These are phyloP conservation scores for Imleria badia DNA, from an alignment of 768 basidiomycete genomes.

Conservation along the genomic window DNA sequence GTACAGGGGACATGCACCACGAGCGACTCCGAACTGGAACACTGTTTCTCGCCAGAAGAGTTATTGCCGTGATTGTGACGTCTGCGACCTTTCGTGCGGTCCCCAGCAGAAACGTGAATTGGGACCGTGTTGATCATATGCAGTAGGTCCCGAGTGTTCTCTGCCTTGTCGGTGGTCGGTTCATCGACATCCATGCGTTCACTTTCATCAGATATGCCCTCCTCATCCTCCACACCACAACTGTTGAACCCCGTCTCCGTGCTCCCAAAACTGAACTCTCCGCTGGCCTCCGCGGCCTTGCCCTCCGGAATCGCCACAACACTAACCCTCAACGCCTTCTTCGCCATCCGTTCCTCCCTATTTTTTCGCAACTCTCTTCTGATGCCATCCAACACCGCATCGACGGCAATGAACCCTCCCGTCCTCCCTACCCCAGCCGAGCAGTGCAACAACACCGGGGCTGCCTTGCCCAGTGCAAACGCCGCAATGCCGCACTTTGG, in stretches of 20 bases:
- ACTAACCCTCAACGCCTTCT: neutral
- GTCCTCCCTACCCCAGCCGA: conserved; percentile 96
- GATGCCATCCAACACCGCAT: conserved; percentile 79
- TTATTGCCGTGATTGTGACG: conserved; percentile 5
- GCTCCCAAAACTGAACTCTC: conserved; percentile 4
- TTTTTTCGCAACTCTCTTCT: conserved; percentile 52
- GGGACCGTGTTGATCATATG: conserved; percentile 24
- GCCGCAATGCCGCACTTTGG: conserved; percentile 53
- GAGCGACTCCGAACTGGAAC: conserved; percentile 23
- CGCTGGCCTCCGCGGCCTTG: conserved; percentile 2
- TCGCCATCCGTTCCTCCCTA: conserved; percentile 21
- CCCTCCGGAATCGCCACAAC: neutral
- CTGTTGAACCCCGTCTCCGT: conserved; percentile 6
- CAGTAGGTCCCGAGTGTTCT: neutral
- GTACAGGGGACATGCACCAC: conserved; percentile 32
- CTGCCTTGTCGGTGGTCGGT: neutral
- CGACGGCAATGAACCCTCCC: conserved; percentile 89
- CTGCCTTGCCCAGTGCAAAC: conserved; percentile 44
- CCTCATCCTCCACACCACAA: neutral
- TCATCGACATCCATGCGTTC: conserved; percentile 31
- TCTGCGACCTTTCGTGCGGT: conserved; percentile 20
- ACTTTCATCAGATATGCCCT: conserved; percentile 2
- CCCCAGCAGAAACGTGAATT: conserved; percentile 30
- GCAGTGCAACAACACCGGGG: conserved; percentile 81
- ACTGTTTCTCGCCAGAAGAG: conserved; percentile 2